Evolutionary conservation across 495 filamentous ascomycete genomes (phyloP).

Genomic region (Astrothelium subdiscretum): DNA sequence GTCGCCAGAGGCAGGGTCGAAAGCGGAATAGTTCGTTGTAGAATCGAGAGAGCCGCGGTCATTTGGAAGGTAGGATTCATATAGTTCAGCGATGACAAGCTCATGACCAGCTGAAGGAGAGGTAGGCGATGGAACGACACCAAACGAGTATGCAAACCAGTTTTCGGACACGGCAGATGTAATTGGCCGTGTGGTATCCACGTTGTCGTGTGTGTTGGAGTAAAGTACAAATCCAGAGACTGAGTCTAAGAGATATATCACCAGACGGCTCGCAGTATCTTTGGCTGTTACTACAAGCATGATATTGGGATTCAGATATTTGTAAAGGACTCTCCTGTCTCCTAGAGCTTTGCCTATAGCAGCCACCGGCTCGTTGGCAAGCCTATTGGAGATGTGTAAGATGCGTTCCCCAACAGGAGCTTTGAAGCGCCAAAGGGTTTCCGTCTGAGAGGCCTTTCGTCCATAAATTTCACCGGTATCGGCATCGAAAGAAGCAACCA

Average conservation of each 20-base stretch:
- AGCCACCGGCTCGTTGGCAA: conserved; percentile 74
- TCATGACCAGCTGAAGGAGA: conserved; percentile 71
- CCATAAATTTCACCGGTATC: neutral
- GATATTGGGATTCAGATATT: conserved; percentile 87
- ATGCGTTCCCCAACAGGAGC: conserved; percentile 57
- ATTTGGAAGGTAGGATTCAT: conserved; percentile 72
- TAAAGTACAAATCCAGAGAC: conserved; percentile 72
- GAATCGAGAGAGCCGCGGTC: conserved; percentile 70
- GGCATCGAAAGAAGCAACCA: neutral
- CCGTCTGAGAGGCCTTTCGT: conserved; percentile 1
- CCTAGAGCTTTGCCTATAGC: conserved; percentile 91
- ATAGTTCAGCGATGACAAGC: conserved; percentile 76
- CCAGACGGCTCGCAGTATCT: conserved; percentile 42
- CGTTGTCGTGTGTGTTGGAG: conserved; percentile 53
- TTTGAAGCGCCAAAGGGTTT: conserved; percentile 56
- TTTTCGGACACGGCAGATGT: conserved; percentile 76
- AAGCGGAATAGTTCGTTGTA: conserved; percentile 57
- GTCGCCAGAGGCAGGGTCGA: conserved; percentile 42
- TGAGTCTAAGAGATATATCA: conserved; percentile 75
- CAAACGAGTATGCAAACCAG: conserved; percentile 86
- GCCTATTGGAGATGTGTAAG: conserved; percentile 50
- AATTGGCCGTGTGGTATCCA: conserved; percentile 67
- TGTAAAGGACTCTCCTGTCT: conserved; percentile 87
- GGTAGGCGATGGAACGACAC: conserved; percentile 30
- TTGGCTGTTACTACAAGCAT: conserved; percentile 63